Evolutionary conservation across 768 basidiomycete species (phyloP).

Genomic region (Calvatia gigantea): DNA sequence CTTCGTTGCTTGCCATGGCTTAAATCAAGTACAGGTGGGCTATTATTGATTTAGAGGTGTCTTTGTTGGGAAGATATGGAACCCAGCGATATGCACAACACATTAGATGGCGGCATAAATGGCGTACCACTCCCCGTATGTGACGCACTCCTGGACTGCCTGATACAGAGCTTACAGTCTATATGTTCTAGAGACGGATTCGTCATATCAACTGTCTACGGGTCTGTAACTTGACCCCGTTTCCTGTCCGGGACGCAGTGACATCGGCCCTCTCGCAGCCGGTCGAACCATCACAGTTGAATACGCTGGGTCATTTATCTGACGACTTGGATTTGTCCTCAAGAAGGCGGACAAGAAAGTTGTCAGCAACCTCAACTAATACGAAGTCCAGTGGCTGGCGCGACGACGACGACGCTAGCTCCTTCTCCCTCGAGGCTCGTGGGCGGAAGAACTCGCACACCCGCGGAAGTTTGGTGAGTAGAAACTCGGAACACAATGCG

Average conservation of each 20-base stretch:
- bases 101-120: background rate
- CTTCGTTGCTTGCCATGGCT: background rate
- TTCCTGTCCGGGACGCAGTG: slow-evolving; percentile 74
- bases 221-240: slow-evolving; percentile 80
- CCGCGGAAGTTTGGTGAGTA: slow-evolving; percentile 33
- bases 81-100: background rate
- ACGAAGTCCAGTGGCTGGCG: slow-evolving; percentile 42
- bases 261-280: slow-evolving; percentile 73
- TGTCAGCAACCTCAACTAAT: slow-evolving; percentile 55
- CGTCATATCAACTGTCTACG: slow-evolving; percentile 73
- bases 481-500: background rate
- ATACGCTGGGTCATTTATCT: slow-evolving; percentile 43
- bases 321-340: slow-evolving; percentile 68
- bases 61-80: background rate
- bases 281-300: slow-evolving; percentile 57
- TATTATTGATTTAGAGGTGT: background rate
- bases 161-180: slow-evolving; percentile 4
- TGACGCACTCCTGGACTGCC: background rate
- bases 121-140: slow-evolving; percentile 10
- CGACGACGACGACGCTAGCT: slow-evolving; percentile 22
- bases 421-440: slow-evolving; percentile 14
- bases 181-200: slow-evolving; percentile 51
- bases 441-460: slow-evolving; percentile 43
- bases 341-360: slow-evolving; percentile 55
- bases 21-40: background rate